Percentiles rank a stretch among this genome's conserved stretches.
These are phyloP conservation scores for Gleditsia sinensis DNA, from an alignment of 306 rosid genomes.

Conservation along the genomic window DNA sequence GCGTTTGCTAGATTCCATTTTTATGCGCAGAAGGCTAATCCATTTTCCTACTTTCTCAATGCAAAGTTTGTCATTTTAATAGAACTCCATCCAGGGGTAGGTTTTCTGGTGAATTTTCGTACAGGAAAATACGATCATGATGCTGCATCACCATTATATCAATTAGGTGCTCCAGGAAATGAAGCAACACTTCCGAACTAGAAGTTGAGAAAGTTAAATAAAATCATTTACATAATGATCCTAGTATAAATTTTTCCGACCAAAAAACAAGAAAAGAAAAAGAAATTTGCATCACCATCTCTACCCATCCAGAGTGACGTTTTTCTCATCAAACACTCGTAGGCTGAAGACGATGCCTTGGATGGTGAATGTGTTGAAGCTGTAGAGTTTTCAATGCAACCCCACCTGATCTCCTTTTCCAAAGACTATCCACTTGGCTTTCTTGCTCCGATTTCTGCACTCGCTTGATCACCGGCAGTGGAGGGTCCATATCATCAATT, in stretches of 20 bases:
- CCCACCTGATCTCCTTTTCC: constrained; percentile 84
- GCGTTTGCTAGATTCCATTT: constrained; percentile 2
- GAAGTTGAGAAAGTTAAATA: not conserved
- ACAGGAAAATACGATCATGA: constrained; percentile 16
- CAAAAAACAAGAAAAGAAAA: not conserved
- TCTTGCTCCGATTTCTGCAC: constrained; percentile 36
- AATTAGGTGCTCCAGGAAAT: not conserved
- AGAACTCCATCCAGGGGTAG: not conserved
- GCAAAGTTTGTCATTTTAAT: not conserved
- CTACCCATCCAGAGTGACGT: not conserved
- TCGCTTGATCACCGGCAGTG: constrained; percentile 62
- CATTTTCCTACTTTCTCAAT: not conserved
- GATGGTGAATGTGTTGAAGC: constrained; percentile 56
- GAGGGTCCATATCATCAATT: constrained; percentile 68
- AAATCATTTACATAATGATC: constrained; percentile 18
- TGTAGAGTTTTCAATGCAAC: constrained; percentile 51
- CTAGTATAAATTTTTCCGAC: not conserved
- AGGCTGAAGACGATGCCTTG: constrained; percentile 48
- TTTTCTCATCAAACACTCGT: constrained; percentile 53
- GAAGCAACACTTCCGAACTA: not conserved
- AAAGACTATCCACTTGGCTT: constrained; percentile 44
- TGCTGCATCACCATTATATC: not conserved
- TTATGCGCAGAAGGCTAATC: constrained; percentile 11
- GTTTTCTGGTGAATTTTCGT: not conserved
- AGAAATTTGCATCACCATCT: not conserved